These are phyloP conservation scores for Mycena sanguinolenta DNA, from an alignment of 768 basidiomycete species.

Conservation along the genomic window DNA sequence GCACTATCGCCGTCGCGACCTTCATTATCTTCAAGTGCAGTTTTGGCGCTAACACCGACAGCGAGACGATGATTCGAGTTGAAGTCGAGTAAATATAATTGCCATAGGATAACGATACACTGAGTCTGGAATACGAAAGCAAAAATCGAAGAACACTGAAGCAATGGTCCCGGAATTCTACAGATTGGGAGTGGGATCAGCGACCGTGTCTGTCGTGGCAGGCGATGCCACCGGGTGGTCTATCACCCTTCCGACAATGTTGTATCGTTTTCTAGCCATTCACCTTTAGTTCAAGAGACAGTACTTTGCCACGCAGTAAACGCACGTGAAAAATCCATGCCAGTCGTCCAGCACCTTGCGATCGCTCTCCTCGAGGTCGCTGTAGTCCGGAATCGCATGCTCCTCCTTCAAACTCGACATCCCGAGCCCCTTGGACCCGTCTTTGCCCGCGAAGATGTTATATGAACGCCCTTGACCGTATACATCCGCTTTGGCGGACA, in stretches of 20 bases:
- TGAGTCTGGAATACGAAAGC: neutral
- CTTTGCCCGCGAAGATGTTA: conserved; percentile 92
- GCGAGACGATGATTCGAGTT: neutral
- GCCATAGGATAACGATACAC: neutral
- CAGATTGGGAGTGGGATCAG: conserved; percentile 8
- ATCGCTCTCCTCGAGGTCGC: conserved; percentile 76
- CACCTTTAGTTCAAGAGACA: neutral
- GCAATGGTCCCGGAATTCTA: neutral
- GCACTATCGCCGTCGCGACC: too few species aligned
- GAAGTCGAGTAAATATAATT: neutral
- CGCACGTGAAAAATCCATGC: conserved; percentile 89
- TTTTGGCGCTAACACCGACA: too few species aligned
- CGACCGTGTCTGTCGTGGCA: neutral
- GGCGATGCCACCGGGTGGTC: conserved; percentile 56
- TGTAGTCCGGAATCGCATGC: conserved; percentile 92
- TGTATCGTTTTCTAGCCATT: conserved; percentile 81
- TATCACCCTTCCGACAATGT: conserved; percentile 82
- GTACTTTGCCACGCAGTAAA: conserved; percentile 37
- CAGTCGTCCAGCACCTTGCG: conserved; percentile 89
- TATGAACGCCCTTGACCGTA: conserved; percentile 89
- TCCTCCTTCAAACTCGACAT: conserved; percentile 89
- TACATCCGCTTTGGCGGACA: conserved; percentile 85
- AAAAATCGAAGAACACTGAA: neutral
- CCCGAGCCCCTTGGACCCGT: conserved; percentile 90
- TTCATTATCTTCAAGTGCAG: too few species aligned